Conservation (phyloP, 495 filamentous ascomycete species). For the Peziza echinospora region DNA sequence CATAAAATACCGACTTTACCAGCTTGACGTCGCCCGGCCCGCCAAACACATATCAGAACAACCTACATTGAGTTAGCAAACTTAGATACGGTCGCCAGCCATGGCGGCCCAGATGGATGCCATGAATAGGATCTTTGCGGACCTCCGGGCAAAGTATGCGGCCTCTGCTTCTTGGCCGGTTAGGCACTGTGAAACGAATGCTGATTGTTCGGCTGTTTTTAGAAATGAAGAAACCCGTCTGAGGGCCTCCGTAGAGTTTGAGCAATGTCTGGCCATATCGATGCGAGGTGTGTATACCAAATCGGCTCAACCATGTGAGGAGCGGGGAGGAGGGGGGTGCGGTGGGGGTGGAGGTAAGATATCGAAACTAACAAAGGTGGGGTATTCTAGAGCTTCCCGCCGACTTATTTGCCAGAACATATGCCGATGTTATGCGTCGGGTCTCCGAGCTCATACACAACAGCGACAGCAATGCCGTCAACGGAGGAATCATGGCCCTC, state of each 20-base stretch:
- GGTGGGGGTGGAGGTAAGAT: conserved; percentile 1
- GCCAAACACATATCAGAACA: too few relatives aligned
- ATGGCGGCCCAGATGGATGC: conserved; percentile 9
- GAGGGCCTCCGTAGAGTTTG: conserved; percentile 18
- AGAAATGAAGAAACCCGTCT: conserved; percentile 22
- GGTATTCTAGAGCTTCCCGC: conserved; percentile 45
- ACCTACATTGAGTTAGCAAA: too few relatives aligned
- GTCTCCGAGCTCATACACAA: conserved; percentile 55
- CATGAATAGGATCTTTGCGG: conserved; percentile 16
- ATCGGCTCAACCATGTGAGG: conserved; percentile 1
- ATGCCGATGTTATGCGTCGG: conserved; percentile 40
- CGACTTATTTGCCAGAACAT: conserved; percentile 41
- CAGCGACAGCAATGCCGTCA: conserved; percentile 62
- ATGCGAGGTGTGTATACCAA: conserved; percentile 12
- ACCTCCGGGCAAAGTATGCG: conserved; percentile 19
- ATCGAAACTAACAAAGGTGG: too few relatives aligned
- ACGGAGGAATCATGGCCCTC: conserved; percentile 79
- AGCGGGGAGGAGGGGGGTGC: too few relatives aligned
- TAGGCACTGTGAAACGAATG: too few relatives aligned
- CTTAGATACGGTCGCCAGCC: not conserved
- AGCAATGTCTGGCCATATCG: conserved; percentile 16
- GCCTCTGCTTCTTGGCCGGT: too few relatives aligned
- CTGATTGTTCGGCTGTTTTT: conserved; percentile 1
- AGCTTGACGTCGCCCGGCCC: too few relatives aligned
- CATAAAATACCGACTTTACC: too few relatives aligned